Evolutionary conservation across 2,329 filamentous ascomycete genomes (phyloP).

Genomic region (Juglanconis sp.): DNA sequence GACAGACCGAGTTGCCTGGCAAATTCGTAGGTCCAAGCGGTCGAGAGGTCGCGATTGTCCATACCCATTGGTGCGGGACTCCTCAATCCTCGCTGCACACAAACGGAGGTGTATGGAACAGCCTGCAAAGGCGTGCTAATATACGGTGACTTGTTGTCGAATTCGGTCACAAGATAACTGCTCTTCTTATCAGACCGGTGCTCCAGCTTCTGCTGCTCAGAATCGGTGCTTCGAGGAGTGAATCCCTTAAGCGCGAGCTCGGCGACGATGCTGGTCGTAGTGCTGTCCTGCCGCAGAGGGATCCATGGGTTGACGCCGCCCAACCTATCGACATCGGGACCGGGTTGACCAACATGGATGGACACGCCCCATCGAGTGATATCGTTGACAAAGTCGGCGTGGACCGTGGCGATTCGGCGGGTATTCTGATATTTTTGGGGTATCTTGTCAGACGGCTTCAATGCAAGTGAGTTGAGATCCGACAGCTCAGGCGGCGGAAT

Average conservation of each 20-base stretch:
- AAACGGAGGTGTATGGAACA: conserved; percentile 11
- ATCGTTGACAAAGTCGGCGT: conserved; percentile 3
- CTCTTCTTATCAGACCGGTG: not conserved
- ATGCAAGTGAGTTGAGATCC: no score
- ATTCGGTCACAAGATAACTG: conserved; percentile 4
- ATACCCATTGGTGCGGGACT: conserved; percentile 7
- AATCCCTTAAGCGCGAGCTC: conserved; percentile 4
- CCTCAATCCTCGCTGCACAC: not conserved
- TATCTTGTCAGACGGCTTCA: not conserved
- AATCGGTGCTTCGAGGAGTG: not conserved
- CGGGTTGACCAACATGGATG: conserved; percentile 15
- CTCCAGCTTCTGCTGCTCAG: not conserved
- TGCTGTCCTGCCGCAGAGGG: conserved; percentile 4
- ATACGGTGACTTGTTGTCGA: not conserved
- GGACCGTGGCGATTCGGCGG: conserved; percentile 15
- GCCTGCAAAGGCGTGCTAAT: not conserved
- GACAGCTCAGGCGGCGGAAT: conserved; percentile 4
- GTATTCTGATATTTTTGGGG: not conserved
- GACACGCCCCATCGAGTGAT: conserved; percentile 16
- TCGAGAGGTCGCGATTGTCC: conserved; percentile 15
- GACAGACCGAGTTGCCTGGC: conserved; percentile 11
- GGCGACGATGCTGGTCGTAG: conserved; percentile 11
- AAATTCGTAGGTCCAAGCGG: conserved; percentile 12
- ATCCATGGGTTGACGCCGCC: conserved; percentile 10
- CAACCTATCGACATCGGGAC: not conserved